A percentile compares a stretch with the other conserved stretches of the same genome.
Conservation (phyloP, 176 grass and related monocot species). For the Metroxylon sagu region DNA sequence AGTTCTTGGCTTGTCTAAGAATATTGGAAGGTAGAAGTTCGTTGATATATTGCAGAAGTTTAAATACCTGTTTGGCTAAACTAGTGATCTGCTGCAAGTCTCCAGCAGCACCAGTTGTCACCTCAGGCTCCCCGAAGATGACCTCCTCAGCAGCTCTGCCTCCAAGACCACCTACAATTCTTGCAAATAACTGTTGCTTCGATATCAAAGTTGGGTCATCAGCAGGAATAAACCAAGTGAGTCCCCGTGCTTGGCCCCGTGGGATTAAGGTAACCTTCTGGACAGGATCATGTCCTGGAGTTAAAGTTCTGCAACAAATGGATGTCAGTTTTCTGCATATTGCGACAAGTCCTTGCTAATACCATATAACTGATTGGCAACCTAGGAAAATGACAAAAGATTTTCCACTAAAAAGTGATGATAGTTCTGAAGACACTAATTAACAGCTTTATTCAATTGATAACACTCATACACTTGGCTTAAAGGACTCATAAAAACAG, state of each 20-base stretch:
- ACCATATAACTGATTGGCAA: too few species aligned
- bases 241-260: neutral
- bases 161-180: slow-evolving; percentile 4
- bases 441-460: too few species aligned
- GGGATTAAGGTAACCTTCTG: neutral
- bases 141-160: slow-evolving; percentile 1
- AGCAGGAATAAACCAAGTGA: slow-evolving; percentile 6
- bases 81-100: slow-evolving; percentile 1
- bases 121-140: neutral
- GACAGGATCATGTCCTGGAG: neutral
- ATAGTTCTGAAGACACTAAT: too few species aligned
- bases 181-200: slow-evolving; percentile 1
- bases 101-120: slow-evolving; percentile 1
- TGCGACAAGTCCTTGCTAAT: too few species aligned
- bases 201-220: slow-evolving; percentile 5
- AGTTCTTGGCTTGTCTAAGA: too few species aligned
- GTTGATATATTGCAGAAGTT: too few species aligned
- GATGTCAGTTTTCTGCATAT: too few species aligned
- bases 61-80: neutral
- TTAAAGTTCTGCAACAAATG: neutral
- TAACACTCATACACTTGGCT: too few species aligned
- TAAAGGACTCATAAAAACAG: too few species aligned
- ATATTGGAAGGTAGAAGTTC: too few species aligned
- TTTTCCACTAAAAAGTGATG: too few species aligned
- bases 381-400: too few species aligned